Evolutionary conservation across 306 rosid species (phyloP), one percentile per base, ranked within the genome.

Genomic region (Pyrus pyrifolia): DNA sequence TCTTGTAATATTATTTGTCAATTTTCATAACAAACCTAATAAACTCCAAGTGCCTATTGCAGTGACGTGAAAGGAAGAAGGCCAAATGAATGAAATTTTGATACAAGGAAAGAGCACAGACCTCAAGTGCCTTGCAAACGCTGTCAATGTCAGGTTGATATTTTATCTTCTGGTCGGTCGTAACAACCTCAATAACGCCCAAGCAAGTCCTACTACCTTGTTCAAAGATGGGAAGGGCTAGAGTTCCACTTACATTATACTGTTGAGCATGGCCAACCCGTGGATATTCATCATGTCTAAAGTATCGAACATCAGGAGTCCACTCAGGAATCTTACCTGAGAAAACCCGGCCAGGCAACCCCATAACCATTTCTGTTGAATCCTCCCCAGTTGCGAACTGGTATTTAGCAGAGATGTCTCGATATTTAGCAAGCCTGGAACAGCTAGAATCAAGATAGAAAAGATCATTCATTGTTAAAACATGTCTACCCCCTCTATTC

Each of bases 51-150:
- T 10, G 46, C 53, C 68, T 63, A 19, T 49, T 75, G 60, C 62
- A 63, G 31, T 11, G 25, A 40, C 19, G 53, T 21, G 46, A 80
- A 44, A 25, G 74, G 42, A 4, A 78, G 27, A 82, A 78, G 68
- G 45, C 31, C 46, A 23, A 77, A 72, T 12, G 51, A 66, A 70
- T n/a, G 22, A 66, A 33, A 9, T 29, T n/a, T 4, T n/a, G 49
- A 49, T 57, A 10, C 42, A 73, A 42, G 71, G 44, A 73, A 30
- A 67, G 61, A 74, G 57, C 72, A 85, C 74, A 57, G 72, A 95
- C 98, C 99, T 95, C 91, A n/a, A 95, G 97, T 25, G 97, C 99
- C 83, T 86, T 85, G 90, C 98, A 87, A 78, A 96, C 87, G 74
- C 79, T 83, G 58, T 92, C 96, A 73, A 92, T 89, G 71, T 92